Evolutionary conservation across 345 rosid genomes (phyloP).

Genomic region (Sonneratia alba): DNA sequence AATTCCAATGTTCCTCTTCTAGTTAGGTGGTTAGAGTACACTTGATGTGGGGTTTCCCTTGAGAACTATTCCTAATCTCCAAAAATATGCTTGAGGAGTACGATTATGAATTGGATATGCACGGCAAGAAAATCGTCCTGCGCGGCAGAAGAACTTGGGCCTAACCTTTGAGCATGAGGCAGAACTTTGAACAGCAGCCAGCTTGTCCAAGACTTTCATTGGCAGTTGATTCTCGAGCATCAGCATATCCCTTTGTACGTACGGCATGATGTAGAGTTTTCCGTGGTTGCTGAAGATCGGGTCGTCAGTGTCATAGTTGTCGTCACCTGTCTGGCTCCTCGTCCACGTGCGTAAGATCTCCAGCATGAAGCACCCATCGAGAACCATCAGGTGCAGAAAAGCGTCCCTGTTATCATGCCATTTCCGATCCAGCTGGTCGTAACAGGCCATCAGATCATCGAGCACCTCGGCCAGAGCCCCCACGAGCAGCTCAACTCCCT

Average conservation of each 20-base stretch:
- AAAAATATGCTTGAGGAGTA: too few species aligned
- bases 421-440: neutral
- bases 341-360: slow-evolving; percentile 3
- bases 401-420: neutral
- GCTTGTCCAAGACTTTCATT: neutral
- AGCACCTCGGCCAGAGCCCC: neutral
- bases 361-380: slow-evolving; percentile 13
- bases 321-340: too few species aligned
- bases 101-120: too few species aligned
- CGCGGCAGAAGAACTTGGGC: neutral
- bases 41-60: too few species aligned
- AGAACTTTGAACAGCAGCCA: neutral
- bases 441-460: neutral
- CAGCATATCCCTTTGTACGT: slow-evolving; percentile 7
- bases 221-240: slow-evolving; percentile 15
- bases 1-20: neutral
- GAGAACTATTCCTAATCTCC: too few species aligned
- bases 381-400: slow-evolving; percentile 11
- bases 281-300: slow-evolving; percentile 15
- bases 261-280: slow-evolving; percentile 3
- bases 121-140: neutral
- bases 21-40: neutral
- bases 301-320: neutral
- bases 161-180: neutral
- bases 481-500: neutral